phyloP scores from a whole-genome alignment of 2,329 filamentous ascomycete species.

The Cercospora sp. region DNA sequence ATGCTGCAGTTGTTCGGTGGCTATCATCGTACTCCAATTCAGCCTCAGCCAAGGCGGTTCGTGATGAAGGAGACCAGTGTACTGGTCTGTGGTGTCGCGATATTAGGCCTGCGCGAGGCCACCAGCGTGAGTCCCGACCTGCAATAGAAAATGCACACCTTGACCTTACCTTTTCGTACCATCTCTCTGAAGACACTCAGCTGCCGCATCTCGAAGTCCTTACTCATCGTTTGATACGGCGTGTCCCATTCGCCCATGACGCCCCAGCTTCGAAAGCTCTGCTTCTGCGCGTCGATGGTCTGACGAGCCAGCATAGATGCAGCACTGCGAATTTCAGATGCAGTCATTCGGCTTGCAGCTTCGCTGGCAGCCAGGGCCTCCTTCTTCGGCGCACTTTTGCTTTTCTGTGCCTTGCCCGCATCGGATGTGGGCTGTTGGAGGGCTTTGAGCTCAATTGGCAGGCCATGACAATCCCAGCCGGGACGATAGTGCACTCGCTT shows the following conservation, averaged over 20 bases:
- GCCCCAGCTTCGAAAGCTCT: constrained; percentile 69
- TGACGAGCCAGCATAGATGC: constrained; percentile 66
- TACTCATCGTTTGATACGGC: constrained; percentile 78
- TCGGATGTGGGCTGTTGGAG: constrained; percentile 57
- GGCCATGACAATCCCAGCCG: constrained; percentile 96
- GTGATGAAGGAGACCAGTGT: constrained; percentile 80
- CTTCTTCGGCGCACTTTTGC: constrained; percentile 30
- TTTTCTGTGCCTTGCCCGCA: constrained; percentile 33
- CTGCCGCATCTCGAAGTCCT: constrained; percentile 71
- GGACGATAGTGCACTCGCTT: constrained; percentile 78
- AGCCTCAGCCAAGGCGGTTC: constrained; percentile 77
- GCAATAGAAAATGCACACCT: neutral
- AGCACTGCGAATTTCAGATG: constrained; percentile 61
- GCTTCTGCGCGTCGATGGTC: constrained; percentile 72
- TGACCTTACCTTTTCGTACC: constrained; percentile 57
- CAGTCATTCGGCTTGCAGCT: constrained; percentile 37
- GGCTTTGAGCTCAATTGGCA: constrained; percentile 96
- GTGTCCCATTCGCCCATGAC: constrained; percentile 80
- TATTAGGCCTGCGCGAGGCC: constrained; percentile 57
- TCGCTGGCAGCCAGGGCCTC: constrained; percentile 39
- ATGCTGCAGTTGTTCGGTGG: constrained; percentile 71
- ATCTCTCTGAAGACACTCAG: constrained; percentile 73
- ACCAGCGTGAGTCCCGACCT: neutral
- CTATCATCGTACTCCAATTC: constrained; percentile 81
- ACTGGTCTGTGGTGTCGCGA: constrained; percentile 80